phyloP scores from a whole-genome alignment of 306 rosid genomes.

The Boehmeria nivea region DNA sequence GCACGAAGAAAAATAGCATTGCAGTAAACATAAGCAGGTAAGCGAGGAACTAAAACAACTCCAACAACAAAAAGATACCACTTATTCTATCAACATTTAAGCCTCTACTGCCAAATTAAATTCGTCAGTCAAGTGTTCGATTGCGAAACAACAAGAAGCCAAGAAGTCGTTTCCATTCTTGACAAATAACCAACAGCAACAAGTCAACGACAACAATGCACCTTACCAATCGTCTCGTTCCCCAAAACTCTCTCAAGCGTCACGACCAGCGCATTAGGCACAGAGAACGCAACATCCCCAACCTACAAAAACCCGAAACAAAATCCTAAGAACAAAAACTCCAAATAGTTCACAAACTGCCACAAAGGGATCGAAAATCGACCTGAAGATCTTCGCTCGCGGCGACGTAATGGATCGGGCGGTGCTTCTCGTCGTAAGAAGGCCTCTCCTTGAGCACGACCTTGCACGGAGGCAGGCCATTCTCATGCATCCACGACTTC shows the following conservation, averaged over 20 bases:
- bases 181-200: background rate
- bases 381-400: constrained; percentile 92
- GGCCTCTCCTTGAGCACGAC: constrained; percentile 67
- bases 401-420: constrained; percentile 82
- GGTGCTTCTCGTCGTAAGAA: constrained; percentile 43
- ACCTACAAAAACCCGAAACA: constrained; percentile 44
- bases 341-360: background rate
- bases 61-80: background rate
- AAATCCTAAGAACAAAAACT: background rate
- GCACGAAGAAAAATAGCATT: no score
- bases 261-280: constrained; percentile 80
- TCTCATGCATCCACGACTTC: constrained; percentile 84
- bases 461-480: constrained; percentile 86
- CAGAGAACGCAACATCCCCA: constrained; percentile 87
- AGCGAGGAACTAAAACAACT: background rate
- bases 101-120: background rate
- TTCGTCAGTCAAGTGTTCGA: background rate
- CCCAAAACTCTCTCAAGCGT: constrained; percentile 93
- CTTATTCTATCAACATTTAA: background rate
- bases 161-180: background rate
- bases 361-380: background rate
- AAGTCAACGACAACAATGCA: constrained; percentile 22
- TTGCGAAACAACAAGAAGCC: no score
- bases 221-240: constrained; percentile 85
- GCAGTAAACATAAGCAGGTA: no score